Evolutionary conservation across 164 flowering plant genomes (phyloP), one percentile per base, ranked within the genome.

Genomic region (Annona squamosa): DNA sequence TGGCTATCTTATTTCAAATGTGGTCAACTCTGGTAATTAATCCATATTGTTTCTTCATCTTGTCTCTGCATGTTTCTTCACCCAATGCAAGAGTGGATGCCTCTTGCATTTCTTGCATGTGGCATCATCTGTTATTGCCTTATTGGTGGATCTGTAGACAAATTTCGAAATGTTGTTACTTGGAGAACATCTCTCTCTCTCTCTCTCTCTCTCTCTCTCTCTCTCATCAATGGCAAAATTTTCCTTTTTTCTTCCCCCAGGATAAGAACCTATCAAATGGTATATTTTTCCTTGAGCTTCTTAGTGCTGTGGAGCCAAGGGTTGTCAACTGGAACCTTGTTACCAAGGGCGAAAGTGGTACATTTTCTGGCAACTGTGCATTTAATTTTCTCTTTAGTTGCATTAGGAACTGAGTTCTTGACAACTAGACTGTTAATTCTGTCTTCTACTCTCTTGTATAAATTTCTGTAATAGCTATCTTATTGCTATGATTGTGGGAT

Each of bases 241-340:
- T 67, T 46, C 74, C 16, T 76, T 71, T 26, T 26, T 26, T 26
- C 37, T 26, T 26, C 37, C 37, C 37, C 37, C 84, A 92, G 97
- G 98, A 92, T 80, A 94, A 86, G 84, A 86, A 76, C 68, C 81
- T 94, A 12, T 87, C 98, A 37, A 87, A 71, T 64, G 97, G 98
- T 48, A 79, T 85, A 44, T 94, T 94, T 82, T 92, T 94, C 84
- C 93, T 94, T 17, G 97, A 94, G 76, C 97, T 94, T 81, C 91
- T 94, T 6, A 88, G 90, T 82, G 86, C 97, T 6, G 97, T 89
- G 69, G 92, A 91, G 78, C 95, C 97, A 45, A 91, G 98, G 82
- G 97, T 94, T 65, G 99, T 94, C 65, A 91, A 94, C 73, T 94
- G 97, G 97, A 86, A 84, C 76, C 87, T 92, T 76, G 97, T 92